Evolutionary conservation across 2,329 filamentous ascomycete species (phyloP), one percentile per base, ranked within the genome.

Genomic region (Penicillium decumbens): DNA sequence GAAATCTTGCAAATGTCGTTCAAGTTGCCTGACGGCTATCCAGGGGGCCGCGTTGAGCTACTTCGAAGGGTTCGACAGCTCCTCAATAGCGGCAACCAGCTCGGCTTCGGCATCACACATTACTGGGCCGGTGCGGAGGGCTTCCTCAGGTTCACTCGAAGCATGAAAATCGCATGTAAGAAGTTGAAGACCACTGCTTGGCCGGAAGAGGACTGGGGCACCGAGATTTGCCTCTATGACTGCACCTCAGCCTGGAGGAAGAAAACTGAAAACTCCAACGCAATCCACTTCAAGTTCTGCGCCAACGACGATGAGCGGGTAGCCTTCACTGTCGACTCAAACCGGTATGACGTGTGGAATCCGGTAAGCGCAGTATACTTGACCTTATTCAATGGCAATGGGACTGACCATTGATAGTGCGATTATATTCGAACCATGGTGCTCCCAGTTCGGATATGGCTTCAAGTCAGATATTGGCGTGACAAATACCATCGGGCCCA

Each of bases 1-100:
- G 44, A 41, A 7, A 23, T 32, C 20, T n/a, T 51, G 12, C 35
- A 47, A n/a, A 47, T 47, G 12, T 13, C 12, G 20, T 51, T 51
- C 28, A 40, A 41, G 24, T 38, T 51, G 28, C 44, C 43, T 18
- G 44, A 33, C 7, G 35, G 40, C n/a, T 47, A 51, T 27, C 38
- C 39, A 15, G 49, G 44, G 13, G 49, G 49, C 23, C 43, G 23
- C 20, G 7, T 15, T 29, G 44, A 23, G 7, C 35, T 51, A 5
- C 44, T 51, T 8, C 24, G 15, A 12, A 32, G n/a, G 28, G 33
- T 44, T 6, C 24, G 18, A 24, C 24, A 28, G 4, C 43, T 46
- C n/a, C 6, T 42, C 10, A 29, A 42, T 12, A 25, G 3, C 7
- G 27, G 27, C 27, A 9, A 3, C 9, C 27, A 9, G 33, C 7